These are phyloP conservation scores for Cucurbita maxima DNA, from an alignment of 306 rosid genomes.

Conservation along the genomic window DNA sequence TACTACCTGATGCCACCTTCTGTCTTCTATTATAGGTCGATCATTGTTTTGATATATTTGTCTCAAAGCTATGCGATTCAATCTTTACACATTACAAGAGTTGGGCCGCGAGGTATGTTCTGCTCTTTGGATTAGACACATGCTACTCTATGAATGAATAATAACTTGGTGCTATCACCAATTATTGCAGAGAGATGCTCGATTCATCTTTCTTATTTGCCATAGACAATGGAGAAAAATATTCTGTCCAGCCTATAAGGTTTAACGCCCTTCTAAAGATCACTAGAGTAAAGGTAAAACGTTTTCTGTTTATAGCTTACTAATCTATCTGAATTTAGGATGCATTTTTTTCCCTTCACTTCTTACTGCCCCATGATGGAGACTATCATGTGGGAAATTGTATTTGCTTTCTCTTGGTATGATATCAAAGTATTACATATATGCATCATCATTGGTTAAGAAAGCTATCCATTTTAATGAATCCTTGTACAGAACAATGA, in stretches of 20 bases:
- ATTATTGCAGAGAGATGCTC: constrained; percentile 70
- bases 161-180: constrained; percentile 4
- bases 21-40: constrained; percentile 42
- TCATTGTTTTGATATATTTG: constrained; percentile 88
- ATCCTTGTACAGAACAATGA: neutral
- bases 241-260: constrained; percentile 74
- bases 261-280: constrained; percentile 63
- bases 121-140: constrained; percentile 15
- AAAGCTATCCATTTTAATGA: neutral
- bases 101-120: constrained; percentile 86
- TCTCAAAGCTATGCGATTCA: constrained; percentile 61
- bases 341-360: neutral
- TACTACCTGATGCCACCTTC: neutral
- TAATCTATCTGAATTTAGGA: neutral
- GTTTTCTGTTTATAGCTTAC: constrained; percentile 3
- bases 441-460: neutral
- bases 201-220: constrained; percentile 86
- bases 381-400: neutral
- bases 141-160: constrained; percentile 12
- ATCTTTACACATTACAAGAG: constrained; percentile 82
- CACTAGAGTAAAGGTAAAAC: constrained; percentile 80
- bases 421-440: neutral
- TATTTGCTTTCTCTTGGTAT: neutral
- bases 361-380: neutral
- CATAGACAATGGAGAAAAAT: constrained; percentile 81